Evolutionary conservation across 2,329 filamentous ascomycete species (phyloP).

Genomic region (Colletotrichum sp.): DNA sequence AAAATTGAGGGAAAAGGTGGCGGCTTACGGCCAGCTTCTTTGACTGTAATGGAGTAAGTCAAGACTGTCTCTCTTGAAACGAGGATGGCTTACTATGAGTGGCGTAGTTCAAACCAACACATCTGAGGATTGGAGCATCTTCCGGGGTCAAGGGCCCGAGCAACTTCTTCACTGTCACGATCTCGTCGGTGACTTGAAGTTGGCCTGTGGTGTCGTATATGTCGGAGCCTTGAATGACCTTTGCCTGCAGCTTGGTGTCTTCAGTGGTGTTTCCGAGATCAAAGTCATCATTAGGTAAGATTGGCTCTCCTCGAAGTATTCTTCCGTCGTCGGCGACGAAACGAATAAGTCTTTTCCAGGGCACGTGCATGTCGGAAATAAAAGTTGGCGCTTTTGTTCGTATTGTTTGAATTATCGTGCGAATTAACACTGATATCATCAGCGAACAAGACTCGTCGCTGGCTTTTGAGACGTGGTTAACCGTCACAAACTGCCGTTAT

Average conservation of each 20-base stretch:
- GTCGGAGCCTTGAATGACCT: constrained; percentile 54
- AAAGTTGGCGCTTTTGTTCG: constrained; percentile 24
- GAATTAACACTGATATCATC: accelerated
- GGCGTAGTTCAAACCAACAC: constrained; percentile 65
- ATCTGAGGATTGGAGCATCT: constrained; percentile 62
- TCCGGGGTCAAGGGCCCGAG: constrained; percentile 54
- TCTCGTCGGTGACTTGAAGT: constrained; percentile 57
- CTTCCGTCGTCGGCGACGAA: constrained; percentile 58
- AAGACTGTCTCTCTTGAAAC: too few relatives aligned
- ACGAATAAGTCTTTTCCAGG: constrained; percentile 60
- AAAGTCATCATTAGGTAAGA: constrained; percentile 46
- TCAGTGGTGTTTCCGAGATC: constrained; percentile 54
- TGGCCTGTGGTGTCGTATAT: constrained; percentile 50
- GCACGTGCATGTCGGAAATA: constrained; percentile 30
- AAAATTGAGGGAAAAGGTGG: constrained; percentile 56
- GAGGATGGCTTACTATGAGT: constrained; percentile 50
- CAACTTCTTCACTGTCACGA: constrained; percentile 57
- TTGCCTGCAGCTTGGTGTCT: constrained; percentile 54
- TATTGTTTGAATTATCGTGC: neutral
- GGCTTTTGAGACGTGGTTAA: neutral
- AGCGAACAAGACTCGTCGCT: neutral
- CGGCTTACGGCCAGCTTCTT: constrained; percentile 53
- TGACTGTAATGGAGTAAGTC: constrained; percentile 40
- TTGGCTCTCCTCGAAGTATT: constrained; percentile 56
- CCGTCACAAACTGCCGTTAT: neutral